Percentiles rank a stretch among this genome's conserved stretches.
These are phyloP conservation scores for Entoloma clypeatum DNA, from an alignment of 1,284 basidiomycete genomes.

Conservation along the genomic window DNA sequence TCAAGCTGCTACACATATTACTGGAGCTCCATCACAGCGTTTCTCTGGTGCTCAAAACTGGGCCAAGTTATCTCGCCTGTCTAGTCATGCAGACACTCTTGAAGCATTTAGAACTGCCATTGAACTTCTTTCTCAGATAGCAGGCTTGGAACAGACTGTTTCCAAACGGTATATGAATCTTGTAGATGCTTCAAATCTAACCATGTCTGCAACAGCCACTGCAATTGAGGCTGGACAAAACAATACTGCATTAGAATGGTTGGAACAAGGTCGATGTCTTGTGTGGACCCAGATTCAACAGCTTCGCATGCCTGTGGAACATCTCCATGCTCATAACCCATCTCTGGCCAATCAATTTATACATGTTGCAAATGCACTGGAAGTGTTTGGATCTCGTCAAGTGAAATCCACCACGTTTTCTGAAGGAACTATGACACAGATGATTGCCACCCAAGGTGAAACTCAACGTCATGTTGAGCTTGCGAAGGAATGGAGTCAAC, in stretches of 20 bases:
- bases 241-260: constrained; percentile 1
- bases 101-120: background rate
- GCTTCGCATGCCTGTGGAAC: background rate
- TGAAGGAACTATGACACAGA: background rate
- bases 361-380: background rate
- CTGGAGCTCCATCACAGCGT: too few relatives aligned
- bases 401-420: background rate
- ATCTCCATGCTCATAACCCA: background rate
- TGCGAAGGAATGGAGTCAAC: constrained; percentile 7
- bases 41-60: too few relatives aligned
- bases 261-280: constrained; percentile 5
- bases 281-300: constrained; percentile 3
- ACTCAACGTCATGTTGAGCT: background rate
- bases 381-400: background rate
- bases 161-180: constrained; percentile 1
- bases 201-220: constrained; percentile 1
- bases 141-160: constrained; percentile 1
- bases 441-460: background rate
- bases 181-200: background rate
- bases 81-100: too few relatives aligned
- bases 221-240: background rate
- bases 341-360: background rate
- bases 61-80: too few relatives aligned
- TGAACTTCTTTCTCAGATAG: background rate
- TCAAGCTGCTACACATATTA: too few relatives aligned